A percentile compares a stretch with the other conserved stretches of the same genome.
Evolutionary conservation across 495 filamentous ascomycete genomes (phyloP).

Genomic region (Neurospora sp.): DNA sequence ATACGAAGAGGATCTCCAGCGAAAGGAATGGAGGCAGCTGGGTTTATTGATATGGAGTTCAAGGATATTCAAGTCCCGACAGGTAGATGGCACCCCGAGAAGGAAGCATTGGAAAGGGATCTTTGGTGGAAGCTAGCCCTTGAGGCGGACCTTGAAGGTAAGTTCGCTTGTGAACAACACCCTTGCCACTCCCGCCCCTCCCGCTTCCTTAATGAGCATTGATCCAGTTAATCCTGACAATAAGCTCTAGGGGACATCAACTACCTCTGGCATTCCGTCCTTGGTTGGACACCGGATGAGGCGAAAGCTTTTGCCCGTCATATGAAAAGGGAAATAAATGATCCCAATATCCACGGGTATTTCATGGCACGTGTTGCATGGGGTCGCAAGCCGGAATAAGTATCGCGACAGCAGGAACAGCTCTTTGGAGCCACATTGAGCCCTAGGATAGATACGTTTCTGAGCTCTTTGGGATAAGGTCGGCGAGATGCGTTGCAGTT

Average conservation of each 20-base stretch:
- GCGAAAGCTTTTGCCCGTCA: slow-evolving; percentile 25
- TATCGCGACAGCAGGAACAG: background rate
- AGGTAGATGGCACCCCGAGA: background rate
- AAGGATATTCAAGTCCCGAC: slow-evolving; percentile 12
- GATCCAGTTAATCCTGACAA: background rate
- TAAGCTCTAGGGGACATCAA: background rate
- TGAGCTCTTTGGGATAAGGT: background rate
- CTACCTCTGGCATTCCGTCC: background rate
- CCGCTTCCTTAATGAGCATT: background rate
- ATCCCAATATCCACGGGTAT: slow-evolving; percentile 19
- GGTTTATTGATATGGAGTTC: slow-evolving; percentile 43
- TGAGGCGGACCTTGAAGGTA: slow-evolving; percentile 25
- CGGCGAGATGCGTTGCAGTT: background rate
- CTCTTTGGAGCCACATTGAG: background rate
- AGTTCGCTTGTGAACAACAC: background rate
- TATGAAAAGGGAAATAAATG: slow-evolving; percentile 22
- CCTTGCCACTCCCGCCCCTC: slow-evolving; percentile 5
- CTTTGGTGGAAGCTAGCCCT: slow-evolving; percentile 20
- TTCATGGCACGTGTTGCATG: slow-evolving; percentile 22
- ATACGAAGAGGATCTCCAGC: slow-evolving; percentile 33
- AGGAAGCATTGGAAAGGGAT: slow-evolving; percentile 28
- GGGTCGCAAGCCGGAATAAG: slow-evolving; percentile 22
- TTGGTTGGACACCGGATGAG: slow-evolving; percentile 27
- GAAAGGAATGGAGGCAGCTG: slow-evolving; percentile 47
- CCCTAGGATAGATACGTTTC: background rate